Base-by-base conservation (phyloP, 2,329 filamentous ascomycete species). In the Aspergillus awamori region DNA sequence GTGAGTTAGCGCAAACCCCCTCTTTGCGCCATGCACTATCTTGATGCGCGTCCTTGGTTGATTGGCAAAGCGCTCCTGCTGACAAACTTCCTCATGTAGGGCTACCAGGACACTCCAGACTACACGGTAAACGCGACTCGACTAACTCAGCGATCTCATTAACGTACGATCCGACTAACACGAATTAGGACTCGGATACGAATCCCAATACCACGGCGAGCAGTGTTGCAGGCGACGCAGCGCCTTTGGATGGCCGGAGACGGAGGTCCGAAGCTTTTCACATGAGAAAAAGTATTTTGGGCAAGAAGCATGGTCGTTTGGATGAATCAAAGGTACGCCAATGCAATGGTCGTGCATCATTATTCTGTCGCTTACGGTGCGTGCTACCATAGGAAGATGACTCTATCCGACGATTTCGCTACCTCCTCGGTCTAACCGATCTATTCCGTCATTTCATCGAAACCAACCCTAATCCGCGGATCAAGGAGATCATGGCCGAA, bases 361-460 rank as follows among this genome's bases (percentile, higher is more conserved):
- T 36, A 4, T 3, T 24, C 28, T 20, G n/a, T 54, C 51, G 38
- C 66, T 71, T 28, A 73, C 24, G 39, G n/a, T 30, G 24, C 15
- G 11, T 57, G 4, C 5, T 10, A 49, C 17, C 63, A 41, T 58
- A 94, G 91, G 94, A 97, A 81, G 92, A 97, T 82, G 94, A 98
- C 73, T 96, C 92, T 0, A 92, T 98, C 72, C 88, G 94, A 69
- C 86, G 95, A 74, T 99, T 99, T 76, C 89, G 93, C 65, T 99
- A 99, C 76, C 86, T 99, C 1, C 86, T 99, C 13, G 96, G 96
- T 26, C 83, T 99, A 56, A 99, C 95, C 15, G 95, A 99, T 72
- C 84, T 99, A 20, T 99, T 99, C 82, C 92, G 96, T 66, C 95
- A 99, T 79, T 99, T 99, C 77, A 99, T 99, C 79, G 93, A 98